Base-by-base conservation (phyloP, 23 red algal genomes). In the Gracilaria gracilis region DNA sequence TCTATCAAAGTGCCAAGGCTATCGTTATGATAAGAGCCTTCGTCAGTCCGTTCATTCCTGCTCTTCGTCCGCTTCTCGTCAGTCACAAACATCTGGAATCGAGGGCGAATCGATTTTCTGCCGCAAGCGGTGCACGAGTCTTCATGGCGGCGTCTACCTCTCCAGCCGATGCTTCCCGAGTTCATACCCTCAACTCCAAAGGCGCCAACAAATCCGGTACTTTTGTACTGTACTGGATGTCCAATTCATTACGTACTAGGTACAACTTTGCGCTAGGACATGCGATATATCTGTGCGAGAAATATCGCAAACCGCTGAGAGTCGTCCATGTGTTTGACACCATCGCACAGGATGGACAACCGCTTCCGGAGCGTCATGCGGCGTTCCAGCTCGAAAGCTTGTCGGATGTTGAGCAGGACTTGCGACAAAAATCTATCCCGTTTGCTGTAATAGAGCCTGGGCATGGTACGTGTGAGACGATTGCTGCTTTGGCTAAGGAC, bases 161-260 rank as follows among this genome's bases (percentile, higher is more conserved):
- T 44, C 88, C 88, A 16, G 76, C 79, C 58, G 42, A 21, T 20
- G 24, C 12, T 23, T 50, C 75, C 19, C 75, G 88, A 19, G 67
- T 92, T 61, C 54, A 48, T 11, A 57, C 49, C 5, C 62, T 92
- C 12, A 92, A 92, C 34, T 23, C 53, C 6, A 61, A 57, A 15
- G 61, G 7, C 46, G 37, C 42, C 23, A 82, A 47, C 27, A 62
- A 67, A 66, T 51, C 69, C 46, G 62, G 93, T 55, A 32, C 58
- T 6, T 94, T 79, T 64, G 89, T 98, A 3, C 67, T 95, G 29
- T 98, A 98, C 67, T 98, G 96, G 96, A 93, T 98, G 88, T 64
- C 95, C 79, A 91, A 91, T 38, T 88, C 93, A 16, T 50, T 94
- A 16, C 93, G 96, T 21, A 42, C 87, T 20, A 64, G 55, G 28